Percentiles rank a stretch among this genome's conserved stretches.
Conservation (phyloP, 371 early-diverging fungal species). For the Dentiscutata heterogama region DNA sequence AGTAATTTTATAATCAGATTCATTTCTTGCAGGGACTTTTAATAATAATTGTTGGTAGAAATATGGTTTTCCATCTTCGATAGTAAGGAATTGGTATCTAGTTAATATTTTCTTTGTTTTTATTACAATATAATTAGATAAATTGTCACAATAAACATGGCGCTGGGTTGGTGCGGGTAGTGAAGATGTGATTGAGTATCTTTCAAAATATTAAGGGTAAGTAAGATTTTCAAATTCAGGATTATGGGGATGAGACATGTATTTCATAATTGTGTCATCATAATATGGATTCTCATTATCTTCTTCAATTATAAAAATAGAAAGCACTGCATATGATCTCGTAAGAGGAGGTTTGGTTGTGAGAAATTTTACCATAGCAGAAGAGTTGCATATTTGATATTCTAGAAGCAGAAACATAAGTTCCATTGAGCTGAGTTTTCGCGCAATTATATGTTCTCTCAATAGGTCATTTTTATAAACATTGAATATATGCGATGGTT, state of each 20-base stretch:
- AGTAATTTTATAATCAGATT: background rate
- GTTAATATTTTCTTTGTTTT: too few relatives aligned
- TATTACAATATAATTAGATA: background rate
- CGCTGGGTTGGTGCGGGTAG: background rate
- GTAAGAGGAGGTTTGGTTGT: background rate
- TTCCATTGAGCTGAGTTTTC: slow-evolving; percentile 7
- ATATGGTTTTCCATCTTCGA: slow-evolving; percentile 6
- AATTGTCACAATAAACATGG: background rate
- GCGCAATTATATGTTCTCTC: slow-evolving; percentile 4
- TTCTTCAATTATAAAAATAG: background rate
- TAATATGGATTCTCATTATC: slow-evolving; percentile 4
- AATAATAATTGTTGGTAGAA: background rate
- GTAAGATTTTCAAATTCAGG: background rate
- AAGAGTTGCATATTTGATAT: background rate
- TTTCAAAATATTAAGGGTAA: slow-evolving; percentile 12
- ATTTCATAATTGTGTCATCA: background rate
- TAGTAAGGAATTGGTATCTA: background rate
- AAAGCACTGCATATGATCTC: background rate
- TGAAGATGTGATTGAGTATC: background rate
- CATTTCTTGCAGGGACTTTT: background rate
- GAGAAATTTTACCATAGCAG: slow-evolving; percentile 2
- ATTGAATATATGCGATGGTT: background rate
- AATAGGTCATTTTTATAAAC: background rate
- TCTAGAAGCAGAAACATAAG: background rate
- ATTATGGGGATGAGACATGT: background rate